Conservation (phyloP, 176 grass and related monocot species). For the Aegilops speltoides region DNA sequence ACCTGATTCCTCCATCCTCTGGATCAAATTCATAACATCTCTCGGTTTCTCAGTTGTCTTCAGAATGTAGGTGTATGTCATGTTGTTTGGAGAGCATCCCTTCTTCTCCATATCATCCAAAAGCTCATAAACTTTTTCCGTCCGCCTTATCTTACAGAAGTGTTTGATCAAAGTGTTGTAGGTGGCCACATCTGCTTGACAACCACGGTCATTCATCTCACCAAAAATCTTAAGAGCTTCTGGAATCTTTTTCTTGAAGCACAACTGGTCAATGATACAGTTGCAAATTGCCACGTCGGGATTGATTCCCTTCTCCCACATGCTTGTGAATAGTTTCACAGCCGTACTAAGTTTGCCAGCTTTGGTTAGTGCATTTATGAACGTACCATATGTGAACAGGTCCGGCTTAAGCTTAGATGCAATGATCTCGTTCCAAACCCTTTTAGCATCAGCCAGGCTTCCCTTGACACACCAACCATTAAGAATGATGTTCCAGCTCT, state of each 20-base stretch:
- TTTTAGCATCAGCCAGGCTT: conserved; percentile 50
- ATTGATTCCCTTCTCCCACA: conserved; percentile 63
- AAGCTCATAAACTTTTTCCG: conserved; percentile 62
- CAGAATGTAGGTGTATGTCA: conserved; percentile 66
- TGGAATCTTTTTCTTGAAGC: conserved; percentile 80
- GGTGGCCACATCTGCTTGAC: conserved; percentile 56
- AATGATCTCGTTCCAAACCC: conserved; percentile 76
- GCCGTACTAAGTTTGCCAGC: conserved; percentile 51
- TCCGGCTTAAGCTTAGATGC: conserved; percentile 49
- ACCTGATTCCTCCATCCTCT: conserved; percentile 63
- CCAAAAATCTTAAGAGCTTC: conserved; percentile 65
- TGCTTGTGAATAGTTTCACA: conserved; percentile 54
- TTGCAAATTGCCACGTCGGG: conserved; percentile 71
- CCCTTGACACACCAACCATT: conserved; percentile 84
- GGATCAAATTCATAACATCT: conserved; percentile 51
- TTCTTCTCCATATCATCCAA: conserved; percentile 66
- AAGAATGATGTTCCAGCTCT: conserved; percentile 82
- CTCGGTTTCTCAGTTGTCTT: conserved; percentile 43
- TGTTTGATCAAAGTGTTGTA: conserved; percentile 77
- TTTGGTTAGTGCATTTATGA: conserved; percentile 66
- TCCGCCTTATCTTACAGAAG: conserved; percentile 64
- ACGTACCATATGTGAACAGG: conserved; percentile 65
- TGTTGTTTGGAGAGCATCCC: conserved; percentile 50
- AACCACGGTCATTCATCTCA: conserved; percentile 64
- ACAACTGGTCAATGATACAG: conserved; percentile 71